Conservation (phyloP, 768 basidiomycete species). For the Tylopilus sp. region DNA sequence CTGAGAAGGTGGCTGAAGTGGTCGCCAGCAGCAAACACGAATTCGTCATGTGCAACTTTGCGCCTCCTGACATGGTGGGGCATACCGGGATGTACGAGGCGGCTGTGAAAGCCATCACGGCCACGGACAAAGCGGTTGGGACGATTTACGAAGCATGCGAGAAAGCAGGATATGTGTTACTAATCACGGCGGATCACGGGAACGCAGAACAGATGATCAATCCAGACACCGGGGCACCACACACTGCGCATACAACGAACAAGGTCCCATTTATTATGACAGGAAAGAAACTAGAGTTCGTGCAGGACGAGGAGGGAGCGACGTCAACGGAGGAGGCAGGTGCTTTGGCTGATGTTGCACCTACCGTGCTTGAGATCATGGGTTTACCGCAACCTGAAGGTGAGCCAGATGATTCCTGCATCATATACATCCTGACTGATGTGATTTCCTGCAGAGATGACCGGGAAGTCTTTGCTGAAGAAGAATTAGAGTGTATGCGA, state of each 20-base stretch:
- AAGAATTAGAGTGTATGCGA: slow-evolving; percentile 18
- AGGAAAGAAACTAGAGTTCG: slow-evolving; percentile 56
- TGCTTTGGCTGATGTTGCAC: slow-evolving; percentile 83
- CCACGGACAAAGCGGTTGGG: slow-evolving; percentile 55
- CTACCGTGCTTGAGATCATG: slow-evolving; percentile 79
- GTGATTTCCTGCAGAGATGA: slow-evolving; percentile 13
- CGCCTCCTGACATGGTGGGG: too few species aligned
- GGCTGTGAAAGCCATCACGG: slow-evolving; percentile 80
- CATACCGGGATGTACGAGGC: slow-evolving; percentile 93
- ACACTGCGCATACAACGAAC: slow-evolving; percentile 91
- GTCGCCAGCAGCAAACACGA: too few species aligned
- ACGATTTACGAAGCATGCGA: slow-evolving; percentile 84
- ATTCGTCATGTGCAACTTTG: too few species aligned
- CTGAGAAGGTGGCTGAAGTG: slow-evolving; percentile 88
- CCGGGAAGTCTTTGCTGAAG: slow-evolving; percentile 27
- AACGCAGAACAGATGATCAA: slow-evolving; percentile 96
- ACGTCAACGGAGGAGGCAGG: slow-evolving; percentile 57
- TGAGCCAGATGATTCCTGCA: slow-evolving; percentile 26
- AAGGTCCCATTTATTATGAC: slow-evolving; percentile 87
- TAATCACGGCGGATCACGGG: slow-evolving; percentile 92
- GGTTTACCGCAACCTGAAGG: slow-evolving; percentile 69
- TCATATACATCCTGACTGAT: not conserved
- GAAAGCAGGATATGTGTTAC: slow-evolving; percentile 79
- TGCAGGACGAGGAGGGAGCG: slow-evolving; percentile 45
- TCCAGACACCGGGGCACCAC: slow-evolving; percentile 76